Evolutionary conservation across 192 early-diverging fungal genomes (phyloP), one percentile per base, ranked within the genome.

Genomic region (Coemansia sp.): DNA sequence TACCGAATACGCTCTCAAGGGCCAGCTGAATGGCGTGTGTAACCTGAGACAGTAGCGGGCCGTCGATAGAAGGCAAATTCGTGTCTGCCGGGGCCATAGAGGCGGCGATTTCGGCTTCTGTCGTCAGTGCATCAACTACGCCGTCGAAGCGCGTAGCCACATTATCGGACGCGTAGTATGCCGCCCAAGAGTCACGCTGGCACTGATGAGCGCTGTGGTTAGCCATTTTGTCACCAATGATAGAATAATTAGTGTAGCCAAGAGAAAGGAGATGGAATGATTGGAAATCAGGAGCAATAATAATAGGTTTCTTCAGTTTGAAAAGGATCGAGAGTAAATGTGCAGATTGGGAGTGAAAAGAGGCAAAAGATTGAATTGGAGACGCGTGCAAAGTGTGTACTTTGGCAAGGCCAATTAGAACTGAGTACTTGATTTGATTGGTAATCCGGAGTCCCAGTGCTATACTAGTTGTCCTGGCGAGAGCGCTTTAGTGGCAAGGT

Each of bases 11-110:
- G 13, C 31, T 55, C 60, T 79, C 76, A 48, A 63, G 66, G 1
- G 76, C 76, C 45, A 79, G 53, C 57, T 79, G 76, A n/a, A 79
- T 56, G 43, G 63, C 66, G 64, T 79, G 76, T 20, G 66, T 70
- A 6, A 55, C 38, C 56, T 58, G 40, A 14, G 76, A 69, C 33
- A 79, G 59, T 10, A 73, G 51, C 60, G 59, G 42, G 21, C 40
- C 67, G 40, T 37, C 73, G n/a, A 79, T 69, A 23, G 62, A 43
- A 6, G 76, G 76, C 26, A 38, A 62, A 11, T 48, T 53, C 6
- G 56, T 51, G 26, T 66, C 9, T 31, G 43, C n/a, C 7, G 60
- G 69, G 8, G 62, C 66, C 0, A 62, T 50, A 0, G 75, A 71
- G 2, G 64, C 70, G 35, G 66, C 45, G 8, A 79, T 66, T 34